Conservation (phyloP, 352 stramenopile species). For the Hyphochytrium catenoides region DNA sequence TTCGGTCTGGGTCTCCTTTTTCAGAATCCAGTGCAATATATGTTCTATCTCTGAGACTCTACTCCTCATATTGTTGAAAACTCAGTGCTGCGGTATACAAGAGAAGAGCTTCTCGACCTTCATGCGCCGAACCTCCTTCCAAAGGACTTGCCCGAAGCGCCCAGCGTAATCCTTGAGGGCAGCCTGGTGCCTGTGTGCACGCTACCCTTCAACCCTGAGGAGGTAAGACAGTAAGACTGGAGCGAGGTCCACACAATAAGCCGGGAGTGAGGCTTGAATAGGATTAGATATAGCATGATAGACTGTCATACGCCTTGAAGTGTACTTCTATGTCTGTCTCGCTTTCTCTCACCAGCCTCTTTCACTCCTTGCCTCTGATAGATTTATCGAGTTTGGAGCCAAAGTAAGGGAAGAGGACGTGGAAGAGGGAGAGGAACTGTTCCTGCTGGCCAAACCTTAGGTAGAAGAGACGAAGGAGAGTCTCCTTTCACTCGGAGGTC, state of each 20-base stretch:
- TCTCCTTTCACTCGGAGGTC: no score
- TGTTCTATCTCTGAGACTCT: no score
- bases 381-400: conserved; percentile 18
- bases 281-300: conserved; percentile 7
- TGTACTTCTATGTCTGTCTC: neutral
- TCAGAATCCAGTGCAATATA: no score
- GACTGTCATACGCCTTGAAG: neutral
- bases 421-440: no score
- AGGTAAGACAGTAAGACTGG: conserved; percentile 50
- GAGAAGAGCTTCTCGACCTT: conserved; percentile 44
- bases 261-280: conserved; percentile 33
- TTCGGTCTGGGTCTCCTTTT: no score
- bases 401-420: no score
- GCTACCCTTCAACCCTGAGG: conserved; percentile 55
- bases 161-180: conserved; percentile 30
- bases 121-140: conserved; percentile 25
- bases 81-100: conserved; percentile 47
- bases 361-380: conserved; percentile 10
- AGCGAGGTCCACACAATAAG: conserved; percentile 26
- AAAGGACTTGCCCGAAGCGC: conserved; percentile 28
- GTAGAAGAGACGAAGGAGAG: no score
- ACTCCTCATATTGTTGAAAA: no score
- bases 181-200: conserved; percentile 33
- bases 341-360: neutral
- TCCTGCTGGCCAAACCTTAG: no score